These are phyloP conservation scores for Citrullus colocynthis DNA, from an alignment of 306 rosid genomes.

Conservation along the genomic window DNA sequence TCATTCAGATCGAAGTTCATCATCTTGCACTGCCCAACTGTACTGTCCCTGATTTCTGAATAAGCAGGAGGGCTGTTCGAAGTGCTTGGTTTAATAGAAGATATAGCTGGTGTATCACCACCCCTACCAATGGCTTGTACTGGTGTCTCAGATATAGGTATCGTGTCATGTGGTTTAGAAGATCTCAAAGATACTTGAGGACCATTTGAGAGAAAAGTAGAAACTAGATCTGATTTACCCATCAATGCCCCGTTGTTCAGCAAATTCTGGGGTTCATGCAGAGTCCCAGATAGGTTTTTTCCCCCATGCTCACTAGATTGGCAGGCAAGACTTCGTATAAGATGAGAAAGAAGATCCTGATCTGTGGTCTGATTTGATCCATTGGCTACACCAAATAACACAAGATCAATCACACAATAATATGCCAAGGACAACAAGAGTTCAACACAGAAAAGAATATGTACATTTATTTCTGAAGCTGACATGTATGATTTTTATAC, in stretches of 20 bases:
- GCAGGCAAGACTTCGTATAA: constrained; percentile 53
- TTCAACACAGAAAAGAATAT: neutral
- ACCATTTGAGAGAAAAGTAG: constrained; percentile 27
- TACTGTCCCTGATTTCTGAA: constrained; percentile 51
- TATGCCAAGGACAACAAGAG: neutral
- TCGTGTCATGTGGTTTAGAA: constrained; percentile 16
- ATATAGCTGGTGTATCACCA: constrained; percentile 19
- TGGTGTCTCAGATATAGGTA: constrained; percentile 16
- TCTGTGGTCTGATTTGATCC: constrained; percentile 60
- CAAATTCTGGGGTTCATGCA: constrained; percentile 46
- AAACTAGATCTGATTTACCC: constrained; percentile 21
- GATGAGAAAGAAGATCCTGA: constrained; percentile 66
- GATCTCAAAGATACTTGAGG: constrained; percentile 13
- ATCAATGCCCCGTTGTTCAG: constrained; percentile 26
- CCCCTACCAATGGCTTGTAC: constrained; percentile 23
- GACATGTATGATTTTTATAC: neutral
- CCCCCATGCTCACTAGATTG: constrained; percentile 38
- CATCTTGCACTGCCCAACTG: constrained; percentile 45
- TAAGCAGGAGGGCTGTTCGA: constrained; percentile 42
- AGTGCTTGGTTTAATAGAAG: constrained; percentile 11
- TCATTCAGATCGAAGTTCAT: constrained; percentile 72
- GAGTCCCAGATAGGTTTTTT: constrained; percentile 36
- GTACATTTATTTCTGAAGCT: neutral
- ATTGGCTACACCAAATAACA: constrained; percentile 45
- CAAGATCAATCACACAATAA: constrained; percentile 10